Evolutionary conservation across 148 eudicot species (phyloP), one percentile per base, ranked within the genome.

Genomic region (Fagopyrum esculentum): DNA sequence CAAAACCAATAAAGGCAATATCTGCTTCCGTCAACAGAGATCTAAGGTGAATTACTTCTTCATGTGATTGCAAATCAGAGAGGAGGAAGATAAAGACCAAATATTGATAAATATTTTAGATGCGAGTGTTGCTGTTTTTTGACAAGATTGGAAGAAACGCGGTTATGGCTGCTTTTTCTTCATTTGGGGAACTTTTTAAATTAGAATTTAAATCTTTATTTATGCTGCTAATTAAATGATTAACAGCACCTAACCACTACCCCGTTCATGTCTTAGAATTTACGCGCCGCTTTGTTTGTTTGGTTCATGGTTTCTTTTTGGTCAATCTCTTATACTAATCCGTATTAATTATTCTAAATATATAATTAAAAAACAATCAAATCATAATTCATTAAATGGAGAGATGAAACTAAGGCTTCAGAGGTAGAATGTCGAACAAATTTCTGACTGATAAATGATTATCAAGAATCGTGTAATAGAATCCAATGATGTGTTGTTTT

Each of bases 101-200:
- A 46, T 4, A 66, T 66, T 63, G 45, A 19, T 29, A 13, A 8
- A 49, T 29, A 29, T 30, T 68, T 40, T 8, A 44, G 43, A 5
- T 63, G 16, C 17, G 46, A 12, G 8, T 66, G 47, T 0, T 66
- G 71, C 17, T 66, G 71, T 40, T 35, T 66, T 66, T 66, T 66
- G 71, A 66, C 71, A 46, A 66, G 71, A 66, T 66, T 13, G 71
- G 71, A 66, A 66, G 71, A 66, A 66, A 66, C 71, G 71, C 71
- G 71, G 71, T 66, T 66, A 66, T 66, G 46, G 71, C 71, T 66
- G 71, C 71, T 66, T 66, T 66, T 66, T 43, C 47, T 17, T 15
- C 46, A 66, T 43, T 35, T 35, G 40, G 40, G 40, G 40, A 35
- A 35, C n/a, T 66, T 40, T 40, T 45, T 13, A 66, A 66, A 12